Percentiles rank a stretch among this genome's conserved stretches.
phyloP scores from a whole-genome alignment of 345 rosid genomes.

The Syzygium grande region DNA sequence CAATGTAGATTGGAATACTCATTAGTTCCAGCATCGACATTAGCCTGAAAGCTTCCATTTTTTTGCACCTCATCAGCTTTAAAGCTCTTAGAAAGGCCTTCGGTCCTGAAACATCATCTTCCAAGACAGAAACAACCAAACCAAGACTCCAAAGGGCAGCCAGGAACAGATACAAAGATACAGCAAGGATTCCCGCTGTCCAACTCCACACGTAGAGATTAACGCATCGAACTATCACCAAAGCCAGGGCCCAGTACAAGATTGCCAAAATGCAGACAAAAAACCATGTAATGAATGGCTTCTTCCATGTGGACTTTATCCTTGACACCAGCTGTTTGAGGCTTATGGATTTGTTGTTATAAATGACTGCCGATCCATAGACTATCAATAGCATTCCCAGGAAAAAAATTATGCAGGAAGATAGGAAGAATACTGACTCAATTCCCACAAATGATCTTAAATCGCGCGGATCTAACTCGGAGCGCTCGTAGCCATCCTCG shows the following conservation, averaged over 20 bases:
- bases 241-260: neutral
- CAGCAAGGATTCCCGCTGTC: neutral
- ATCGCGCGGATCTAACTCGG: neutral
- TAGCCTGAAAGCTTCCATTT: neutral
- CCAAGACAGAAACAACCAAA: conserved; percentile 1
- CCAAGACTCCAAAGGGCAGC: neutral
- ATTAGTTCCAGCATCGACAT: neutral
- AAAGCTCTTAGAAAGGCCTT: neutral
- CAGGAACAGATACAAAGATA: neutral
- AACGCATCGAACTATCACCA: neutral
- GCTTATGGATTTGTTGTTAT: neutral
- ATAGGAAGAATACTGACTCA: neutral
- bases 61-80: neutral
- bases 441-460: neutral
- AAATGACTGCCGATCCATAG: neutral
- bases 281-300: conserved; percentile 3
- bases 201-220: neutral
- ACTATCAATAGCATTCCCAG: neutral
- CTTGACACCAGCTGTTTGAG: neutral
- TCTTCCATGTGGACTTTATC: neutral
- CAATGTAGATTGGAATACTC: neutral
- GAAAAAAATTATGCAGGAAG: neutral
- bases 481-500: conserved; percentile 3
- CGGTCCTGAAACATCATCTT: neutral
- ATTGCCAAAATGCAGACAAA: neutral